phyloP scores from a whole-genome alignment of 164 flowering plant species.

The Vitis rotundifolia region DNA sequence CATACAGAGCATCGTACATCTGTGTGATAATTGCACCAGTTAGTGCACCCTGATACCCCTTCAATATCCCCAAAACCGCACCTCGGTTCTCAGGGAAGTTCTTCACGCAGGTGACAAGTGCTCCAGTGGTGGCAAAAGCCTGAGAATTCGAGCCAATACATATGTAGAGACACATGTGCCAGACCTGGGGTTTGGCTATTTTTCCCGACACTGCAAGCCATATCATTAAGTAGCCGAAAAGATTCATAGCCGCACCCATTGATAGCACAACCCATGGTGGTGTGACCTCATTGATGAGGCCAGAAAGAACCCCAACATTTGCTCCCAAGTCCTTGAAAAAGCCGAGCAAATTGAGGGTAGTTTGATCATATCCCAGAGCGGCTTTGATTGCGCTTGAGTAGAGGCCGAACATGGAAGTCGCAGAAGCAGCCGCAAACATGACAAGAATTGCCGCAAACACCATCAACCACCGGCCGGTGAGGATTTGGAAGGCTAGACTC shows the following conservation, averaged over 20 bases:
- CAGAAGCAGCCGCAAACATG: constrained; percentile 33
- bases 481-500: constrained; percentile 14
- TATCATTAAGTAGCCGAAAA: constrained; percentile 43
- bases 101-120: constrained; percentile 37
- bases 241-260: constrained; percentile 33
- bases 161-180: constrained; percentile 49
- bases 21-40: constrained; percentile 39
- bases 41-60: constrained; percentile 29
- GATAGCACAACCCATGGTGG: constrained; percentile 46
- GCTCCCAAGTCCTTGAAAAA: constrained; percentile 42
- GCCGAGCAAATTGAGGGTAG: constrained; percentile 35
- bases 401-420: constrained; percentile 36
- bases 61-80: constrained; percentile 32
- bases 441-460: constrained; percentile 32
- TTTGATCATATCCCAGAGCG: constrained; percentile 33
- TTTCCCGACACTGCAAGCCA: constrained; percentile 35
- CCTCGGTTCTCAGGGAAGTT: constrained; percentile 50
- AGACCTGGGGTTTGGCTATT: constrained; percentile 30
- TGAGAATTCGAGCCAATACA: constrained; percentile 45
- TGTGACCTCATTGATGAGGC: constrained; percentile 37
- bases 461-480: constrained; percentile 40
- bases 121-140: constrained; percentile 43
- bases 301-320: constrained; percentile 36
- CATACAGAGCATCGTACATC: constrained; percentile 32
- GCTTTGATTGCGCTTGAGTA: constrained; percentile 38